These are phyloP conservation scores for Elsinoe ampelina DNA, from an alignment of 2,329 filamentous ascomycete genomes.

Conservation along the genomic window DNA sequence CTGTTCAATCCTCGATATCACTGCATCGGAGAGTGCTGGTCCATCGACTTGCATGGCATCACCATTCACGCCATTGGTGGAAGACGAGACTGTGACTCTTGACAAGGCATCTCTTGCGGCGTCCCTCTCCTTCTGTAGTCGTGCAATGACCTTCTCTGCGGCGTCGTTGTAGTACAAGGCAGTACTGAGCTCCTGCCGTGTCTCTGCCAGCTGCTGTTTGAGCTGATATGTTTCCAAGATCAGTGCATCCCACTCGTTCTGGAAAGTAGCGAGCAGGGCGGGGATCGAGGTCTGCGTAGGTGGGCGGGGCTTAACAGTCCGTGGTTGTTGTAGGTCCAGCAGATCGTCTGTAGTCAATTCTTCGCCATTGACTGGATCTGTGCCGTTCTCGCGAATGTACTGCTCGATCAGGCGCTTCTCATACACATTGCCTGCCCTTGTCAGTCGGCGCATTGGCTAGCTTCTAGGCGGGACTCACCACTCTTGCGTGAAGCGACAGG, in stretches of 20 bases:
- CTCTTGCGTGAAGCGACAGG: slow-evolving; percentile 93
- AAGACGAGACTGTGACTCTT: slow-evolving; percentile 61
- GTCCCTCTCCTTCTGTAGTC: slow-evolving; percentile 81
- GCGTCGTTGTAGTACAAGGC: slow-evolving; percentile 96
- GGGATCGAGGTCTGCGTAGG: slow-evolving; percentile 94
- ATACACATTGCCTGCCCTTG: slow-evolving; percentile 65
- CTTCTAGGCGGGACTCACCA: slow-evolving; percentile 46
- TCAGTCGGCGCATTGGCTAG: slow-evolving; percentile 15
- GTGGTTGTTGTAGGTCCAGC: slow-evolving; percentile 73
- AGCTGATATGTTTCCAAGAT: slow-evolving; percentile 87
- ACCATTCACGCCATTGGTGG: slow-evolving; percentile 44
- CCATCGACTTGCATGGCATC: slow-evolving; percentile 92
- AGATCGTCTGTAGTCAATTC: slow-evolving; percentile 77
- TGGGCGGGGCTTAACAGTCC: slow-evolving; percentile 77
- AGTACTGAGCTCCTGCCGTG: slow-evolving; percentile 84
- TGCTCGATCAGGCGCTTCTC: slow-evolving; percentile 93
- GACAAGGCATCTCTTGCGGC: slow-evolving; percentile 84
- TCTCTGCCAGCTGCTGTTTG: slow-evolving; percentile 79
- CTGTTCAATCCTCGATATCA: slow-evolving; percentile 66
- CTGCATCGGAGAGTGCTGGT: slow-evolving; percentile 61
- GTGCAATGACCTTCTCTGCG: slow-evolving; percentile 87
- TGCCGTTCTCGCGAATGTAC: slow-evolving; percentile 86
- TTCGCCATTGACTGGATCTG: slow-evolving; percentile 83
- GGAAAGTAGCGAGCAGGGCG: slow-evolving; percentile 84
- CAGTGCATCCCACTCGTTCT: slow-evolving; percentile 96